Conservation (phyloP, 495 filamentous ascomycete species). For the Hapsidospora chrysogenum region DNA sequence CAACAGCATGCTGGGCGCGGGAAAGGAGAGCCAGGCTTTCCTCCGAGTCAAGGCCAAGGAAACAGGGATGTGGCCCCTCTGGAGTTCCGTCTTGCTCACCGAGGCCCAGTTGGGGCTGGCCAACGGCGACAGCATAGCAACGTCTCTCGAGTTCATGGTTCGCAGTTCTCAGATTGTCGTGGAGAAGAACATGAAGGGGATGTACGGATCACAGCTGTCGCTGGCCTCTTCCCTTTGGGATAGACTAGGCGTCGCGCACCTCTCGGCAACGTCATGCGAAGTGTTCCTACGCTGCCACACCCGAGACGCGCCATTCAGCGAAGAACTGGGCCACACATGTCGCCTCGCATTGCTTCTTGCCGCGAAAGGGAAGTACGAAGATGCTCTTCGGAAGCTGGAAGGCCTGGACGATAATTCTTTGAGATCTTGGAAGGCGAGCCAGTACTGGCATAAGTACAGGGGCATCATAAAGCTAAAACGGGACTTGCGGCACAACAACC, state of each 20-base stretch:
- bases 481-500: conserved; percentile 54
- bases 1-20: conserved; percentile 55
- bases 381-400: conserved; percentile 50
- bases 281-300: conserved; percentile 63
- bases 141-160: conserved; percentile 59
- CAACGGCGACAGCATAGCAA: conserved; percentile 64
- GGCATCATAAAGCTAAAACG: conserved; percentile 55
- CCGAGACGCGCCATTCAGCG: conserved; percentile 49
- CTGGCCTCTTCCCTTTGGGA: conserved; percentile 58
- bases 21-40: conserved; percentile 68
- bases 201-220: conserved; percentile 56
- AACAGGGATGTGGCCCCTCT: conserved; percentile 69
- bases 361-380: conserved; percentile 48
- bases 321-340: conserved; percentile 46
- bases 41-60: conserved; percentile 82
- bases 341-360: conserved; percentile 28
- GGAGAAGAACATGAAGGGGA: conserved; percentile 52
- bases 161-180: conserved; percentile 72
- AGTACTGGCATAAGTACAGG: conserved; percentile 61
- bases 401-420: conserved; percentile 46
- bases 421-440: conserved; percentile 60
- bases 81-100: conserved; percentile 70
- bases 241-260: conserved; percentile 50
- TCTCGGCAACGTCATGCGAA: conserved; percentile 54
- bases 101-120: conserved; percentile 66